Base-by-base conservation (phyloP, 2,329 filamentous ascomycete species). In the Colletotrichum eleusines region DNA sequence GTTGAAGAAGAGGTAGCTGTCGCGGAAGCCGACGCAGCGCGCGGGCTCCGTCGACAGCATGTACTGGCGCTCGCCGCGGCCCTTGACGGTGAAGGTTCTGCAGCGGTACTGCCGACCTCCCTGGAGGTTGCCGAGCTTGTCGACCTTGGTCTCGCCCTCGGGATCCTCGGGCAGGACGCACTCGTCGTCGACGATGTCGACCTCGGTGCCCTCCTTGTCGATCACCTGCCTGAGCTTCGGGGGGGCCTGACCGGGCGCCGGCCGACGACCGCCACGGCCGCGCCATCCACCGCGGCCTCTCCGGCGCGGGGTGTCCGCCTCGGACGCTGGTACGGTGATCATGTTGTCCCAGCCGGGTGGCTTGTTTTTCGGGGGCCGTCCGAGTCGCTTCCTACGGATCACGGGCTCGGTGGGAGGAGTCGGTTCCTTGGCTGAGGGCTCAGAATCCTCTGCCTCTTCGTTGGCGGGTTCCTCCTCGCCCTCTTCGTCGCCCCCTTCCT, bases 11-110 rank as follows among this genome's bases (percentile, higher is more conserved):
- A 99, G 89, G 78, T 99, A 99, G 74, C 95, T 98, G 85, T 99
- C 96, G 75, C 96, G 89, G 86, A 99, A 99, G 20, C 96, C 96
- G 66, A 97, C 95, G 77, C 96, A 98, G 74, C 96, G 92, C 31
- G 96, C 96, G 6, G 96, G 97, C 79, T 99, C 96, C 5, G 96
- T 99, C 3, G 96, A 98, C 81, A 99, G 84, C 96, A 99, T 99
- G 88, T 99, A 99, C 14, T 97, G 89, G 66, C 95, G 87, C 60
- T 95, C 89, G 46, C 92, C 94, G 74, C 95, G 90, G 65, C 94
- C 94, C 23, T 90, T 87, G 74, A 99, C 92, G 9, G 92, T 97
- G 80, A 99, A 99, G 1, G 95, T 97, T 72, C 96, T 92, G 78
- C 97, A 97, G 35, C 96, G 91, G 80, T 99, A 99, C 77, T 98